Percentiles rank a stretch among this genome's conserved stretches.
Conservation (phyloP, 108 stramenopile species). For the Nitzschia inconspicua region DNA sequence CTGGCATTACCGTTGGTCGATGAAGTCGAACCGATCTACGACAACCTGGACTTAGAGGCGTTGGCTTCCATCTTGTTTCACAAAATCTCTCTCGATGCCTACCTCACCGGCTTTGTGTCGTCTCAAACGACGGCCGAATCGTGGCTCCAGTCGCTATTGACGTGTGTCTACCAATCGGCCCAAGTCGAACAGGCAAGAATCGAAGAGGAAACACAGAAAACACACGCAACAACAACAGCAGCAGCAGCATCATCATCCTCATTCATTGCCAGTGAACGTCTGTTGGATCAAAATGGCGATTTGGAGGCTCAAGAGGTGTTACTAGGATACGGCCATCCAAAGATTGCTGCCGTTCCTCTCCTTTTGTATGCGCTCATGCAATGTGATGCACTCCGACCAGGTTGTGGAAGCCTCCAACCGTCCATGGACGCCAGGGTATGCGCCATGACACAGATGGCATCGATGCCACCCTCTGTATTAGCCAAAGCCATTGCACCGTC, state of each 20-base stretch:
- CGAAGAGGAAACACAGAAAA: not conserved
- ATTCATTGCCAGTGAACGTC: constrained; percentile 34
- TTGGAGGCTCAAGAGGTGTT: constrained; percentile 33
- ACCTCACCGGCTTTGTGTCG: constrained; percentile 28
- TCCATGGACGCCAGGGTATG: constrained; percentile 42
- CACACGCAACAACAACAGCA: constrained; percentile 4
- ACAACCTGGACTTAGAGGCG: constrained; percentile 48
- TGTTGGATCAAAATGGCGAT: constrained; percentile 29
- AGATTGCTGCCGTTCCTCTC: constrained; percentile 22
- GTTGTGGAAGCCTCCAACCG: constrained; percentile 10
- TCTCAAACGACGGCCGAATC: constrained; percentile 21
- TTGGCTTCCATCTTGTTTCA: constrained; percentile 44
- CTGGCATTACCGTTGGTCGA: constrained; percentile 23
- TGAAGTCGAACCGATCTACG: constrained; percentile 37
- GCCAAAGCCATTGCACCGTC: constrained; percentile 41
- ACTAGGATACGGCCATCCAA: constrained; percentile 50
- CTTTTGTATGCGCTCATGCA: constrained; percentile 44
- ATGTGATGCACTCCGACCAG: constrained; percentile 49
- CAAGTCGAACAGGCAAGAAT: constrained; percentile 16
- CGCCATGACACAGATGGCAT: constrained; percentile 40
- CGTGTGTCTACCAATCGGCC: constrained; percentile 46
- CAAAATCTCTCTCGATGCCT: constrained; percentile 34
- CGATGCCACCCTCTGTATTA: constrained; percentile 42
- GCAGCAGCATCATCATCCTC: not conserved
- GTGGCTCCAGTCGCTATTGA: constrained; percentile 40